These are phyloP conservation scores for Oenanthe sinensis DNA, from an alignment of 129 eudicot genomes.

Conservation along the genomic window DNA sequence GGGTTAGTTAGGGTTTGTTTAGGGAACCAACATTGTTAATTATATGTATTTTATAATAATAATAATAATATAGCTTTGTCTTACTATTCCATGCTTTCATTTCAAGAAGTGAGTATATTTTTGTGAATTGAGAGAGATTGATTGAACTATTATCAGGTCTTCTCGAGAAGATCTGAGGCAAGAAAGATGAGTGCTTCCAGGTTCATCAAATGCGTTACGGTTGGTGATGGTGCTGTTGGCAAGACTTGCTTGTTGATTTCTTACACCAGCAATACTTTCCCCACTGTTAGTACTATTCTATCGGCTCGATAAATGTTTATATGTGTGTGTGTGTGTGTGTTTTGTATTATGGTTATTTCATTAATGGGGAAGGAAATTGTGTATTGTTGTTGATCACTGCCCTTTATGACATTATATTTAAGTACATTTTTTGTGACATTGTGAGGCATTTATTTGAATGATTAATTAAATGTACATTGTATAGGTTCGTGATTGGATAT, in stretches of 20 bases:
- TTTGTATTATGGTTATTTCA: neutral
- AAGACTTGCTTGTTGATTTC: slow-evolving; percentile 96
- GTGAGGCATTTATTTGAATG: no score
- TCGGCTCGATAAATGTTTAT: neutral
- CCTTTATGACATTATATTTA: no score
- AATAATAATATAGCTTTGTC: neutral
- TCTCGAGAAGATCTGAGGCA: slow-evolving; percentile 55
- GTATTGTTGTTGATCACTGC: no score
- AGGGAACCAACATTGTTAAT: neutral
- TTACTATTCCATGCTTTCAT: neutral
- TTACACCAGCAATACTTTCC: slow-evolving; percentile 98
- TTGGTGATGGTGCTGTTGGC: slow-evolving; percentile 98
- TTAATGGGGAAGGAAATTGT: neutral
- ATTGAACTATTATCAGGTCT: slow-evolving; percentile 36
- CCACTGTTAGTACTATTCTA: slow-evolving; percentile 60
- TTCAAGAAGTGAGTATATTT: neutral
- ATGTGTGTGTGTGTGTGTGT: neutral
- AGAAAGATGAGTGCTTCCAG: slow-evolving; percentile 82
- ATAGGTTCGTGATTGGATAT: neutral
- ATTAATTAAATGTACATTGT: neutral
- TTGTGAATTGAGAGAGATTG: neutral
- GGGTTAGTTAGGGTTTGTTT: slow-evolving; percentile 36
- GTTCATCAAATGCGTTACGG: slow-evolving; percentile 94
- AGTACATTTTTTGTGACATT: no score
- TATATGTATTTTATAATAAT: neutral